Base-by-base conservation (phyloP, 1,284 basidiomycete genomes). In the Fistulinella cinereoalba region DNA sequence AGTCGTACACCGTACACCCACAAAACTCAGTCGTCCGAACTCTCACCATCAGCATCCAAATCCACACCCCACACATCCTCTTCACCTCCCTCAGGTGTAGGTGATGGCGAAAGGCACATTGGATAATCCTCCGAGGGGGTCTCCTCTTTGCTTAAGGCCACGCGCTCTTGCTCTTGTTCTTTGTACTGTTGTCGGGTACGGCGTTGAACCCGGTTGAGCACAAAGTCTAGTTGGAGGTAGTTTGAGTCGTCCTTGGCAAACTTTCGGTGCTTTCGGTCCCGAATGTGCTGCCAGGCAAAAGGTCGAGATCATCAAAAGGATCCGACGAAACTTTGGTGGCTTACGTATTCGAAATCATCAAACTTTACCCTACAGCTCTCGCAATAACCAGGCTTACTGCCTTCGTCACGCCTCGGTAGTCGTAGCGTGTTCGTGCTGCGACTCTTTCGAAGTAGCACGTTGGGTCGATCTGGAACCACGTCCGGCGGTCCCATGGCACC, bases 361-460 rank as follows among this genome's bases (percentile, higher is more conserved):
- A 95, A 99, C 65, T 93, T 92, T 46, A 80, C 63, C 19, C 96
- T 80, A 68, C 97, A 99, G 67, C 95, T 97, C 65, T 99, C 97
- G 69, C 97, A 99, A 69, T 98, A 99, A 10, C 97, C 97, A 7
- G 95, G 92, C 67, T 92, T 97, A 61, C 79, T 87, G 43, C 80
- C 87, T 70, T 92, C 91, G 51, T 91, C 86, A 31, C 89, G 80
- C 60, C 80, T 85, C 7, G 86, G 80, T 43, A 89, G 69, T 53
- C 80, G 75, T 39, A 91, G 68, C 1, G 85, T 88, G 60, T 86
- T 87, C 39, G 84, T 90, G 55, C 88, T 90, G 57, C 81, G 80
- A 58, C 83, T 85, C 66, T 87, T 91, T 58, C 79, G 75, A 42
- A 92, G 69, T 42, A 79, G 44, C 19, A 66, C 68, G 23, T 71